phyloP scores from a whole-genome alignment of 208 protist genomes.

The Leishmania arabica region DNA sequence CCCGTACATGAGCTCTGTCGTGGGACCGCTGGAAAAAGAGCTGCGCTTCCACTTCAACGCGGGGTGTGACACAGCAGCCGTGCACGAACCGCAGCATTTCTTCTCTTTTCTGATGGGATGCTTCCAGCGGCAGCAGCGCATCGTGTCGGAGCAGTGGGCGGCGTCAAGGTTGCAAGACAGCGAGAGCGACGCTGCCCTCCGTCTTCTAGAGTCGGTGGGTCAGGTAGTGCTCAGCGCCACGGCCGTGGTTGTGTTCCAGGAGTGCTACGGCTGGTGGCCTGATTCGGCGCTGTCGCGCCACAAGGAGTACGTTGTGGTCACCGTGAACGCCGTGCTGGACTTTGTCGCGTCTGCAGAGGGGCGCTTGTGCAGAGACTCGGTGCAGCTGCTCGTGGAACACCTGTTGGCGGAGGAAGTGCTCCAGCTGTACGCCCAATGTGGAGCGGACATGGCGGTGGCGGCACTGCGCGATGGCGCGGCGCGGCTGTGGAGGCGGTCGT shows the following conservation, averaged over 20 bases:
- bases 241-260: conserved; percentile 47
- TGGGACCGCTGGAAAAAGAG: conserved; percentile 56
- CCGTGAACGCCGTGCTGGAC: conserved; percentile 50
- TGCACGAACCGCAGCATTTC: conserved; percentile 71
- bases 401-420: conserved; percentile 33
- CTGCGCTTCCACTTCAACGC: conserved; percentile 71
- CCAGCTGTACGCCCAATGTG: conserved; percentile 28
- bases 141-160: conserved; percentile 2
- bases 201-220: background rate
- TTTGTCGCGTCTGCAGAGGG: conserved; percentile 28
- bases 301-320: conserved; percentile 26
- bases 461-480: conserved; percentile 37
- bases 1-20: conserved; percentile 35
- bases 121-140: conserved; percentile 31
- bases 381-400: conserved; percentile 24
- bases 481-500: conserved; percentile 58
- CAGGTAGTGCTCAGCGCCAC: conserved; percentile 24
- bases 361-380: conserved; percentile 13
- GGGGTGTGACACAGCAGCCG: conserved; percentile 43
- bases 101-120: conserved; percentile 66
- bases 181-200: conserved; percentile 5
- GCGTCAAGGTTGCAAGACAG: background rate
- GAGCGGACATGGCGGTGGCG: conserved; percentile 20
- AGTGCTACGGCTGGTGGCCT: conserved; percentile 54
- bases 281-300: conserved; percentile 28